phyloP scores from a whole-genome alignment of 2,329 filamentous ascomycete genomes.

The Cryphonectria parasitica region DNA sequence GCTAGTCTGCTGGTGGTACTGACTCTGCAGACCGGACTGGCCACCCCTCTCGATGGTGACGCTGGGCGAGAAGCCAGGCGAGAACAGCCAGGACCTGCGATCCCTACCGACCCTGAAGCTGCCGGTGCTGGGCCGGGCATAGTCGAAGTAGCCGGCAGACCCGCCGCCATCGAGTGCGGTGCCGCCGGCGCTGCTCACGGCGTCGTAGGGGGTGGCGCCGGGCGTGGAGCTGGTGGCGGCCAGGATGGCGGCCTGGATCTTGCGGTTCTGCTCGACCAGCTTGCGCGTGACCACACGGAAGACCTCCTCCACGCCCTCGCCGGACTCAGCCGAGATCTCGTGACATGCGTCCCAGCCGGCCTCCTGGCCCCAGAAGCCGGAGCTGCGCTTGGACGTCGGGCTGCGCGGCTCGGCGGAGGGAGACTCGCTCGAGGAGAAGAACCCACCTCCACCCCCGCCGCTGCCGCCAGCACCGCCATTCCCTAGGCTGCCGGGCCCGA shows the following conservation, averaged over 20 bases:
- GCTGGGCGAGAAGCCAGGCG: constrained; percentile 56
- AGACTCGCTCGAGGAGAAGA: constrained; percentile 26
- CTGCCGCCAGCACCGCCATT: constrained; percentile 37
- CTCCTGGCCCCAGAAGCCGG: constrained; percentile 88
- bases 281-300: constrained; percentile 73
- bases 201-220: constrained; percentile 51
- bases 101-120: constrained; percentile 64
- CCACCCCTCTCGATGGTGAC: constrained; percentile 52
- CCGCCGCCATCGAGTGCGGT: constrained; percentile 28
- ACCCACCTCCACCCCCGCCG: constrained; percentile 44
- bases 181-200: constrained; percentile 25
- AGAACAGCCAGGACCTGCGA: constrained; percentile 62
- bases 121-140: constrained; percentile 45
- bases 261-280: constrained; percentile 66
- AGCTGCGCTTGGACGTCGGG: constrained; percentile 68
- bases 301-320: constrained; percentile 95
- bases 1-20: constrained; percentile 31
- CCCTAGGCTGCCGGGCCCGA: constrained; percentile 16
- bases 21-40: constrained; percentile 24
- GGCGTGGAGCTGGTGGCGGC: constrained; percentile 53
- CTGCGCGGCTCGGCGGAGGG: constrained; percentile 56
- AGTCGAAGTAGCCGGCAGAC: constrained; percentile 52
- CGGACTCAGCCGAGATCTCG: constrained; percentile 91
- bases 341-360: constrained; percentile 97
- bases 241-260: constrained; percentile 62